Conservation (phyloP, 2,329 filamentous ascomycete genomes). For the Phaeoacremonium minimum region DNA sequence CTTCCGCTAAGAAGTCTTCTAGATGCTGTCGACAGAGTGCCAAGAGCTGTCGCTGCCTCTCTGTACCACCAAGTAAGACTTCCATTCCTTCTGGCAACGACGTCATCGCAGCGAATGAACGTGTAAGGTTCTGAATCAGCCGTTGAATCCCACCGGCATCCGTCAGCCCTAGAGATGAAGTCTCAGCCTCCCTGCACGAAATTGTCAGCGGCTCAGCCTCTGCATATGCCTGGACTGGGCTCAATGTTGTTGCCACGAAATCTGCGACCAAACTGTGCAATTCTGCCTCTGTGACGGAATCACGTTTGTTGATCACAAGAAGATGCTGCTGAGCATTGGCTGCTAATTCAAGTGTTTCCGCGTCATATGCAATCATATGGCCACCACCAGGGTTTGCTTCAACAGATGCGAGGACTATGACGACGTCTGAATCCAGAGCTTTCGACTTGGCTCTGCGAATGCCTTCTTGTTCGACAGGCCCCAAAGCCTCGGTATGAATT, state of each 20-base stretch:
- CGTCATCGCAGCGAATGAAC: slow-evolving; percentile 68
- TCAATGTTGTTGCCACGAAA: slow-evolving; percentile 27
- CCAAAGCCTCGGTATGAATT: slow-evolving; percentile 40
- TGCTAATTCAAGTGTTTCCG: slow-evolving; percentile 51
- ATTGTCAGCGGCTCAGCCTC: slow-evolving; percentile 48
- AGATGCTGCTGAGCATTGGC: slow-evolving; percentile 42
- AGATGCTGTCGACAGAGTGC: slow-evolving; percentile 68
- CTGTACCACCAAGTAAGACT: slow-evolving; percentile 84
- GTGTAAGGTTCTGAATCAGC: slow-evolving; percentile 65
- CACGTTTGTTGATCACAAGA: slow-evolving; percentile 60
- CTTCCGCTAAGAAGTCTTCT: slow-evolving; percentile 65
- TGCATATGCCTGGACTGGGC: slow-evolving; percentile 33
- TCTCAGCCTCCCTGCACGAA: slow-evolving; percentile 64
- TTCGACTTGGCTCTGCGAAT: slow-evolving; percentile 81
- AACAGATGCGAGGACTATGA: slow-evolving; percentile 76
- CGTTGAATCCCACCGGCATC: slow-evolving; percentile 64
- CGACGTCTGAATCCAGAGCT: slow-evolving; percentile 78
- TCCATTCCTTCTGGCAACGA: slow-evolving; percentile 66
- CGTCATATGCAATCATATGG: slow-evolving; percentile 45
- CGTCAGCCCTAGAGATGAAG: slow-evolving; percentile 12
- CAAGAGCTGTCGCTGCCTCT: slow-evolving; percentile 81
- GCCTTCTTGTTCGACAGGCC: slow-evolving; percentile 80
- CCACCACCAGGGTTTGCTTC: slow-evolving; percentile 39
- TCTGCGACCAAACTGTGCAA: slow-evolving; percentile 31
- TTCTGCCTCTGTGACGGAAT: slow-evolving; percentile 32